phyloP scores from a whole-genome alignment of 208 protist genomes.

The Vickermania spadyakhi region DNA sequence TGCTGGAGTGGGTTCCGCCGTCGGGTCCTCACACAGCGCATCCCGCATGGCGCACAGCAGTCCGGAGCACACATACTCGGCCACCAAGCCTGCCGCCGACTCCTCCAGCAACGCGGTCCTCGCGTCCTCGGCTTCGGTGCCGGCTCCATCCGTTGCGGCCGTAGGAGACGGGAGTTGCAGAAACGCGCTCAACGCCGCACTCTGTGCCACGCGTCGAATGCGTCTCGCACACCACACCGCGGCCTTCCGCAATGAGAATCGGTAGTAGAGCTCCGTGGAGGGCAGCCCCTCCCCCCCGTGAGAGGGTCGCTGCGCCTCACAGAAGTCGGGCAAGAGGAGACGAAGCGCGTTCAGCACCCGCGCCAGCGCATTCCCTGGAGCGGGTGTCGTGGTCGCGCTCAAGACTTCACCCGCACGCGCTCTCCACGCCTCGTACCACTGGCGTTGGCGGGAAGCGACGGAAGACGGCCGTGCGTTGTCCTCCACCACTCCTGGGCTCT shows the following conservation, averaged over 20 bases:
- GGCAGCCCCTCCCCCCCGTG: too few species aligned
- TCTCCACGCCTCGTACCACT: too few species aligned
- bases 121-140: not conserved
- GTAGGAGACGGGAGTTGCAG: constrained; percentile 18
- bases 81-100: constrained; percentile 36
- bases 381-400: too few species aligned
- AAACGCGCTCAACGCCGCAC: constrained; percentile 17
- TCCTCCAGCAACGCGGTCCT: constrained; percentile 21
- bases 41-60: constrained; percentile 16
- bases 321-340: constrained; percentile 11
- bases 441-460: too few species aligned
- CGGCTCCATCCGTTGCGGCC: not conserved
- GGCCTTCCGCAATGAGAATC: constrained; percentile 35
- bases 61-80: constrained; percentile 50
- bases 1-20: too few species aligned
- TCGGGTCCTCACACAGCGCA: constrained; percentile 19
- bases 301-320: constrained; percentile 36
- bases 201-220: constrained; percentile 18
- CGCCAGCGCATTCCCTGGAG: too few species aligned
- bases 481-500: too few species aligned
- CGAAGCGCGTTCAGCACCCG: too few species aligned
- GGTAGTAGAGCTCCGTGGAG: constrained; percentile 39
- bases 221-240: constrained; percentile 32
- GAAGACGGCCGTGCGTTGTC: too few species aligned
- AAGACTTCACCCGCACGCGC: too few species aligned